Evolutionary conservation across 768 basidiomycete genomes (phyloP), one percentile per base, ranked within the genome.

Genomic region (Pleurotus eryngii): DNA sequence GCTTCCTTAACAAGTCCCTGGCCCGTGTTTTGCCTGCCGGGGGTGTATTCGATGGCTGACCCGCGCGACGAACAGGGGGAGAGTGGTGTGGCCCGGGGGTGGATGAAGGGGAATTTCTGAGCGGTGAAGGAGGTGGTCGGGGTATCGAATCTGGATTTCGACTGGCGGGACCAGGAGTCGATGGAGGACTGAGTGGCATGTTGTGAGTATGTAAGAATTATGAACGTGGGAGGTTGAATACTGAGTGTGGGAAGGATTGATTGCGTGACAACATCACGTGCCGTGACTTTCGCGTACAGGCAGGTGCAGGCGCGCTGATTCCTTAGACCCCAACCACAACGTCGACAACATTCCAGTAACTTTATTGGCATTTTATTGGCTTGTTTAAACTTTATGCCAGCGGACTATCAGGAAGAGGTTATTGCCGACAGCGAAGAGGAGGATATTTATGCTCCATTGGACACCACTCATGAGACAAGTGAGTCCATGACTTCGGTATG

Each of bases 1-100:
- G 92, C 62, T 90, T 92, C 64, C 93, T 77, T 51, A 95, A 65
- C 49, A 94, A 68, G 67, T 93, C 90, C 62, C 87, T 78, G 11
- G 92, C 92, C 14, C 86, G 76, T 17, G 80, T 74, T 64, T 84
- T 86, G 18, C 70, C 71, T 2, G 67, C n/a, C n/a, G n/a, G n/a
- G n/a, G n/a, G 68, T 30, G 75, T 74, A 9, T 37, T 18, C 15
- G 22, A 27, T 40, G 40, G n/a, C 15, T 46, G 42, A 8, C 38
- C 45, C 20, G 35, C 47, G 59, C 55, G 46, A 26, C 42, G 50
- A n/a, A 26, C 24, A 5, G 43, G 6, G n/a, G 53, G 17, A 15
- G 53, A 39, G 20, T 7, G 58, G 58, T 22, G 54, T 54, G 2
- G 54, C 46, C 43, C 56, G 35, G 62, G 65, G 39, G 63, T 63